Base-by-base conservation (phyloP, 2,329 filamentous ascomycete genomes). In the Rasamsonia emersonii region DNA sequence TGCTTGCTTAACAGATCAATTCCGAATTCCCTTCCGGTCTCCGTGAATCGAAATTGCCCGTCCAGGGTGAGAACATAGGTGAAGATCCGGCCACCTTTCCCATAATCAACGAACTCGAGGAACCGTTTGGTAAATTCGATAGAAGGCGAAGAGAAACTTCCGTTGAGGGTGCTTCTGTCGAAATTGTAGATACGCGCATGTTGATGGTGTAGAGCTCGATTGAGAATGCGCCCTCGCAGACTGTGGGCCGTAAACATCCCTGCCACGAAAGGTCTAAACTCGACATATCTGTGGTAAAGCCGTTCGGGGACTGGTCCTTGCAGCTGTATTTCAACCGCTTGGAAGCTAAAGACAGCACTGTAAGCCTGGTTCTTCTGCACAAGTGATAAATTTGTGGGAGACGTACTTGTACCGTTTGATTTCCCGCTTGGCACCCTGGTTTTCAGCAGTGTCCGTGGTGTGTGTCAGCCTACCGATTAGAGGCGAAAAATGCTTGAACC, bases 1-100 rank as follows among this genome's bases (percentile, higher is more conserved):
- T 96, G 89, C 56, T 96, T 96, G 57, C 80, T 86, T 48, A 96
- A 62, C 56, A 95, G 68, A 60, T 95, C 89, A 48, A 96, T 86
- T 32, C 88, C 86, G 38, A 95, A 95, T 49, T 95, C 88, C 47
- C 91, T 91, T 18, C 89, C 89, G 0, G 89, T 96, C 58, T 95
- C 89, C 1, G 89, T 95, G 60, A 95, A 95, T 27, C 86, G 80
- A 51, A 93, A 74, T 32, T 89, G 70, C 4, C 81, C 82, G 50
- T 96, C 89, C 5, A 95, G 70, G 0, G 86, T 93, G 14, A 96
- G 66, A 16, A 95, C 80, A 46, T 95, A 96, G 14, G 89, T 96
- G 51, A 91, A 95, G 35, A 93, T 76, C 9, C 86, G 77, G 1
- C 82, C 82, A 11, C 86, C 88, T 47, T 91, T 75, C 49, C 89